Conservation (phyloP, 2,329 filamentous ascomycete species). For the Capronia epimyces region DNA sequence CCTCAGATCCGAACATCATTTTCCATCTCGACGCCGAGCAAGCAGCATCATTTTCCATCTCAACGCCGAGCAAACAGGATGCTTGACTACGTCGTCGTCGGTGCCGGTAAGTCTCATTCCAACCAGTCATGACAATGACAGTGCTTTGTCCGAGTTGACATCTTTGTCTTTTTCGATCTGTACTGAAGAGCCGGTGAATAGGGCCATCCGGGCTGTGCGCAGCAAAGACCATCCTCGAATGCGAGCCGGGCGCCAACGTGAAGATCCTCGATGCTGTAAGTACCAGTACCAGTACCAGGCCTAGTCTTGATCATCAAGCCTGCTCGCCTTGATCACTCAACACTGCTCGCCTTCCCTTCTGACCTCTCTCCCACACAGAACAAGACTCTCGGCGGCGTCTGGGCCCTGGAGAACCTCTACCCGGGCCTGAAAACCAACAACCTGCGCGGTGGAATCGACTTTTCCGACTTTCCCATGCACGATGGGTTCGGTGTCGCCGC, state of each 20-base stretch:
- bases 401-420: constrained; percentile 62
- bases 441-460: constrained; percentile 66
- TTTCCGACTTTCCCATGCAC: constrained; percentile 67
- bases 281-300: not conserved
- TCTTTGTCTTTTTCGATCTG: no score
- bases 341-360: not conserved
- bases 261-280: constrained; percentile 24
- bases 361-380: constrained; percentile 9
- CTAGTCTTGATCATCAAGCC: not conserved
- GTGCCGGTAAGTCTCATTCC: constrained; percentile 15
- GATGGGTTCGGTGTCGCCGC: constrained; percentile 46
- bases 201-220: constrained; percentile 25
- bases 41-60: not conserved
- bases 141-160: no score
- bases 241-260: constrained; percentile 20
- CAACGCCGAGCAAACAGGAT: constrained; percentile 3
- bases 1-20: not conserved
- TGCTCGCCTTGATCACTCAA: no score
- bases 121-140: no score
- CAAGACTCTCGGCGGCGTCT: constrained; percentile 55
- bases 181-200: constrained; percentile 1
- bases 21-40: not conserved
- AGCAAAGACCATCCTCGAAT: constrained; percentile 27
- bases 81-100: constrained; percentile 25
- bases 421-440: constrained; percentile 69